Percentiles rank a stretch among this genome's conserved stretches.
Conservation (phyloP, 169 alveolate genomes). For the Eimeria falciformis region DNA sequence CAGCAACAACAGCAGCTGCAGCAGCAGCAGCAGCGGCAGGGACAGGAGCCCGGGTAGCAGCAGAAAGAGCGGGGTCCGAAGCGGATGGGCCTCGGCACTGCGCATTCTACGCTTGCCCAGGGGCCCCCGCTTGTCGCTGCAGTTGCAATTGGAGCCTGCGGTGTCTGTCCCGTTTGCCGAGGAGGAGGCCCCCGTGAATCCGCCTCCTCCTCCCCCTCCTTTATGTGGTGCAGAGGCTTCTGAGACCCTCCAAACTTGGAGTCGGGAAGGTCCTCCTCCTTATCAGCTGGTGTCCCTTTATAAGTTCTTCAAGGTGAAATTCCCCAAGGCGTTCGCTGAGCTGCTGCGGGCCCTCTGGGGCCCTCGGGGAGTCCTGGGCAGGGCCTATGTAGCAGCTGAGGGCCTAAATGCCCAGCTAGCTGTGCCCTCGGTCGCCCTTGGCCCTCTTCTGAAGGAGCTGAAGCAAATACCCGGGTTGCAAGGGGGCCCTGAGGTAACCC, state of each 20-base stretch:
- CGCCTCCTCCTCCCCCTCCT: constrained; percentile 33
- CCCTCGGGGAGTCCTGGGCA: constrained; percentile 76
- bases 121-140: constrained; percentile 42
- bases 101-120: constrained; percentile 58
- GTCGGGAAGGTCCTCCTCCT: neutral
- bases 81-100: neutral
- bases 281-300: constrained; percentile 75
- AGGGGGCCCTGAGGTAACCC: constrained; percentile 56
- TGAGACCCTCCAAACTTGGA: neutral
- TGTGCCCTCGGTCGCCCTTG: constrained; percentile 44
- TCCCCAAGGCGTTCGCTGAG: constrained; percentile 63
- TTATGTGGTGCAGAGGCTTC: neutral
- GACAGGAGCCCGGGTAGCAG: neutral
- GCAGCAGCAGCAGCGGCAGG: neutral
- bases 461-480: constrained; percentile 58
- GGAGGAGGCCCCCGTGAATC: neutral
- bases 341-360: constrained; percentile 70
- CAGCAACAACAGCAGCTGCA: neutral
- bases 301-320: constrained; percentile 51
- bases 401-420: constrained; percentile 80
- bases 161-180: constrained; percentile 34
- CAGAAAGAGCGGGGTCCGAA: neutral
- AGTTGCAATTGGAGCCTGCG: constrained; percentile 22
- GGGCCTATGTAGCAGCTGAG: constrained; percentile 79
- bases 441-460: constrained; percentile 33